Evolutionary conservation across 2,329 filamentous ascomycete genomes (phyloP).

Genomic region (Drechslera avenae): DNA sequence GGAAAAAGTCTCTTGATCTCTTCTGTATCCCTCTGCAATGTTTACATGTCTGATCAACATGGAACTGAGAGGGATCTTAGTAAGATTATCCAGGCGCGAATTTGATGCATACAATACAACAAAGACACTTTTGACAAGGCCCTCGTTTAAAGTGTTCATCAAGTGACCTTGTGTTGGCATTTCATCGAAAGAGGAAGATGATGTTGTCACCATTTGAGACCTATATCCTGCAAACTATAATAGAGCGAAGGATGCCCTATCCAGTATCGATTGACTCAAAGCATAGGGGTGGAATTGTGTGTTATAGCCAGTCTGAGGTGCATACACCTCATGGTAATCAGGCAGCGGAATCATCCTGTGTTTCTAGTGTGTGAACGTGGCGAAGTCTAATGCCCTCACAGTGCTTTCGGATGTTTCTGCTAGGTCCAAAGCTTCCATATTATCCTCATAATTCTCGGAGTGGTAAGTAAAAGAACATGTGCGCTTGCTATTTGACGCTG

Average conservation of each 20-base stretch:
- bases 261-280: neutral
- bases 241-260: conserved; percentile 23
- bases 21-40: conserved; percentile 64
- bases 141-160: conserved; percentile 24
- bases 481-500: conserved; percentile 37
- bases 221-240: conserved; percentile 18
- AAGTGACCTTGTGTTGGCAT: conserved; percentile 45
- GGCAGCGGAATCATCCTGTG: too few species aligned
- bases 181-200: conserved; percentile 27
- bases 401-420: neutral
- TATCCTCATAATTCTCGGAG: conserved; percentile 39
- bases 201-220: conserved; percentile 16
- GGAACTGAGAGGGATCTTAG: conserved; percentile 23
- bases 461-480: conserved; percentile 29
- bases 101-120: conserved; percentile 54
- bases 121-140: conserved; percentile 53
- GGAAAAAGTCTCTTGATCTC: conserved; percentile 70
- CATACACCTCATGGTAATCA: too few species aligned
- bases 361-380: too few species aligned
- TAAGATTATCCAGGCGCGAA: conserved; percentile 41
- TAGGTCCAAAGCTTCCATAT: conserved; percentile 32
- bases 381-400: too few species aligned
- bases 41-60: conserved; percentile 57
- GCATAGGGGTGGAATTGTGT: too few species aligned
- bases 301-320: too few species aligned